phyloP scores from a whole-genome alignment of 2,329 filamentous ascomycete species.

The Apiospora kogelbergensis region DNA sequence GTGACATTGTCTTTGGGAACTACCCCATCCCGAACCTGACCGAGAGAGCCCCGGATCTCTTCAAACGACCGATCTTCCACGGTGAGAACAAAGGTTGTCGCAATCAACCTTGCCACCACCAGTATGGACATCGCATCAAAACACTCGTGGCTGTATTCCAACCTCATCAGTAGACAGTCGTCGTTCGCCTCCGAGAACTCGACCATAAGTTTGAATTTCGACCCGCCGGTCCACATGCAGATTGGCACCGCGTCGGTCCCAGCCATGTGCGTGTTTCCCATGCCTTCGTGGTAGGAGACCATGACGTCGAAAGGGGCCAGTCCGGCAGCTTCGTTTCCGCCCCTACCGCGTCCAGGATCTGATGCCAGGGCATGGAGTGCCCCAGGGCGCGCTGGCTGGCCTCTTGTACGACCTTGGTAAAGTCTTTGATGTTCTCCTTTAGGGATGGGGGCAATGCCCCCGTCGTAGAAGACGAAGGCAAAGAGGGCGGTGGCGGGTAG shows the following conservation, averaged over 20 bases:
- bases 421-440: not conserved
- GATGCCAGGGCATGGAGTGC: not conserved
- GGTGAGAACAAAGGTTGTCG: not conserved
- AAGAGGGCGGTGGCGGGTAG: not conserved
- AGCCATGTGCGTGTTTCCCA: too few species aligned
- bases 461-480: not conserved
- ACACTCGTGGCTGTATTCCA: not conserved
- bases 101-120: not conserved
- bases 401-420: not conserved
- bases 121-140: not conserved
- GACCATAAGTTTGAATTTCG: too few species aligned
- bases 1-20: too few species aligned
- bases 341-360: not conserved
- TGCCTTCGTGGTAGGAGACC: too few species aligned
- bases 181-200: not conserved
- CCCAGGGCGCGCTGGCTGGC: not conserved
- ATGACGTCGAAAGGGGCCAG: not conserved
- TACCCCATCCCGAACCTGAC: not conserved
- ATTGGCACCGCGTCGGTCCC: too few species aligned
- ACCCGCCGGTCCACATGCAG: too few species aligned
- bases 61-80: not conserved
- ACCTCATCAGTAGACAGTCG: not conserved
- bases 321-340: not conserved
- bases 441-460: not conserved
- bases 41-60: not conserved